These are phyloP conservation scores for Candida dendrica DNA, from an alignment of 805 yeast species.

Conservation along the genomic window DNA sequence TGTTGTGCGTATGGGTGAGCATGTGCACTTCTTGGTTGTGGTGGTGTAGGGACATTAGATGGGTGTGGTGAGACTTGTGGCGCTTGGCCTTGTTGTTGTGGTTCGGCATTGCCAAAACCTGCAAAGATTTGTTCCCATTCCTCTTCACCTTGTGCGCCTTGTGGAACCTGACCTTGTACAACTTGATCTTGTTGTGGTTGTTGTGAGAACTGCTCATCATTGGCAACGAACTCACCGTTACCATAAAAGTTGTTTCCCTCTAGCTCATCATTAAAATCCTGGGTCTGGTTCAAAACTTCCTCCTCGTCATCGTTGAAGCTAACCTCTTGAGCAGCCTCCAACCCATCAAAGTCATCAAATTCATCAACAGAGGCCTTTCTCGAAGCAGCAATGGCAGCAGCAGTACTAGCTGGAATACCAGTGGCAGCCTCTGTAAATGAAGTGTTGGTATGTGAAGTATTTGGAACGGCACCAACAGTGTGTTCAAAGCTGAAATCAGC, in stretches of 20 bases:
- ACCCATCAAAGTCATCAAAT: constrained; percentile 34
- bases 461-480: constrained; percentile 8
- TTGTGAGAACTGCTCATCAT: constrained; percentile 92
- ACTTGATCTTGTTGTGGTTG: no score
- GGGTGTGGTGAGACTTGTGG: constrained; percentile 10
- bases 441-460: constrained; percentile 5
- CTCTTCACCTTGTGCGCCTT: constrained; percentile 34
- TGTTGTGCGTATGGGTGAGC: constrained; percentile 7
- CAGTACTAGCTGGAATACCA: constrained; percentile 24
- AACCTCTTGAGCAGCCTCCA: constrained; percentile 33
- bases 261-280: constrained; percentile 12
- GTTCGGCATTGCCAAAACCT: constrained; percentile 60
- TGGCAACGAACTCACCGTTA: constrained; percentile 53
- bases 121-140: constrained; percentile 96
- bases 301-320: constrained; percentile 19
- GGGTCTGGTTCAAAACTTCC: constrained; percentile 18
- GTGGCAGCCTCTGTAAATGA: not conserved
- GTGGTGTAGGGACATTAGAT: constrained; percentile 4
- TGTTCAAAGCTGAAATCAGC: not conserved
- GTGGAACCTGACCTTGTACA: constrained; percentile 1
- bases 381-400: constrained; percentile 1
- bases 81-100: constrained; percentile 4
- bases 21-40: constrained; percentile 1
- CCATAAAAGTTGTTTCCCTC: constrained; percentile 19
- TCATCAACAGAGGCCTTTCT: constrained; percentile 3